Percentiles rank a stretch among this genome's conserved stretches.
Conservation (phyloP, 2,329 filamentous ascomycete genomes). For the Bisporella sp. region DNA sequence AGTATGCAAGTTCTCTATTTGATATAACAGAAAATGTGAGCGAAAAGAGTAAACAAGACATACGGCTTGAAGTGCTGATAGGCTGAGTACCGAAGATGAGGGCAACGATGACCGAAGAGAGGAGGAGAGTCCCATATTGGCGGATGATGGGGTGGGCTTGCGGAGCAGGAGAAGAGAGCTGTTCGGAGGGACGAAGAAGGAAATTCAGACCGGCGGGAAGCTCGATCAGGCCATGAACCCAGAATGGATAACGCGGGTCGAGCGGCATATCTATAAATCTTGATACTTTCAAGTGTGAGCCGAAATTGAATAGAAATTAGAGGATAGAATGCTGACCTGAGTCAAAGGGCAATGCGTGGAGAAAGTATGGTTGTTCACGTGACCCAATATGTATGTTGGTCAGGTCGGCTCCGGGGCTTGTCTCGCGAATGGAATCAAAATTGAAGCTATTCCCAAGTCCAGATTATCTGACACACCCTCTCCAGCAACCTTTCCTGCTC, state of each 20-base stretch:
- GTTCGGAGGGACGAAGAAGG: slow-evolving; percentile 27
- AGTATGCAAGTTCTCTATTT: not conserved
- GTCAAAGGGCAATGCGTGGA: too few relatives aligned
- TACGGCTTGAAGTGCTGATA: slow-evolving; percentile 1
- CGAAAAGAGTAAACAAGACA: not conserved
- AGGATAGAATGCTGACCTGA: too few relatives aligned
- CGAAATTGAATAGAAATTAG: too few relatives aligned
- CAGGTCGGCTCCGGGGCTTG: too few relatives aligned
- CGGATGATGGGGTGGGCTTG: slow-evolving; percentile 29
- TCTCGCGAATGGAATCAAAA: too few relatives aligned
- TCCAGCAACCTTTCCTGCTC: too few relatives aligned
- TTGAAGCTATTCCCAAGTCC: too few relatives aligned
- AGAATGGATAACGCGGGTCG: slow-evolving; percentile 14
- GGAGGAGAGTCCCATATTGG: slow-evolving; percentile 32
- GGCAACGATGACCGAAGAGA: slow-evolving; percentile 28
- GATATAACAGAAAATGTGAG: not conserved
- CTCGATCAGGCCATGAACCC: slow-evolving; percentile 30
- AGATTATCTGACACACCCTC: too few relatives aligned
- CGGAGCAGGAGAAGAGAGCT: slow-evolving; percentile 25
- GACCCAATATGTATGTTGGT: too few relatives aligned
- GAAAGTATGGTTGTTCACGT: too few relatives aligned
- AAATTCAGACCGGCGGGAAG: slow-evolving; percentile 30
- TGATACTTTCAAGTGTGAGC: too few relatives aligned
- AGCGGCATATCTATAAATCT: too few relatives aligned
- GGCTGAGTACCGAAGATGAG: slow-evolving; percentile 23